phyloP scores from a whole-genome alignment of 805 yeast species.

The Yamadazyma phyllophila region DNA sequence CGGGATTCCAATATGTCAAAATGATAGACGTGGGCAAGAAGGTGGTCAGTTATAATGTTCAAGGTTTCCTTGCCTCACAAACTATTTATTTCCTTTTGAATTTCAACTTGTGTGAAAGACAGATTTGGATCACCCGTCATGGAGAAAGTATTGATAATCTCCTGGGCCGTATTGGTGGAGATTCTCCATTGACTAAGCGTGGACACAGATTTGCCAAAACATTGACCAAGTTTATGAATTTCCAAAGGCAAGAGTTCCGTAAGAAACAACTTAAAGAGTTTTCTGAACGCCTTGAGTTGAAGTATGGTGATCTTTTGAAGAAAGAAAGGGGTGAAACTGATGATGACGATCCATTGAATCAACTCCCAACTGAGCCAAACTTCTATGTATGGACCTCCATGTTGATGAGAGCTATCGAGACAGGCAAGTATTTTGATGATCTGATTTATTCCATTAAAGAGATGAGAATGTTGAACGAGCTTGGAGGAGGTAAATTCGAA shows the following conservation, averaged over 20 bases:
- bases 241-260: constrained; percentile 68
- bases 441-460: constrained; percentile 74
- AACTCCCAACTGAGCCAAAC: constrained; percentile 56
- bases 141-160: constrained; percentile 91
- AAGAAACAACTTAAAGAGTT: constrained; percentile 56
- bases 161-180: constrained; percentile 87
- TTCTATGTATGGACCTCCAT: constrained; percentile 93
- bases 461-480: constrained; percentile 89
- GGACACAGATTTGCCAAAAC: constrained; percentile 76
- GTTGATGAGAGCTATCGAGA: constrained; percentile 74
- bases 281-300: constrained; percentile 43
- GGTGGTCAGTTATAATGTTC: constrained; percentile 87
- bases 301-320: constrained; percentile 23
- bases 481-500: constrained; percentile 90
- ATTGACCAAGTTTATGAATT: constrained; percentile 68
- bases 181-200: constrained; percentile 73
- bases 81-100: constrained; percentile 86
- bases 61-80: constrained; percentile 86
- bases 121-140: constrained; percentile 92
- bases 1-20: constrained; percentile 78
- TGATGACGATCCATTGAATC: constrained; percentile 17
- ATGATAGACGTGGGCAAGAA: constrained; percentile 96
- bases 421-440: constrained; percentile 75
- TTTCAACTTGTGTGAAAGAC: constrained; percentile 84
- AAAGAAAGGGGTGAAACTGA: constrained; percentile 14